Conservation (phyloP, 306 rosid genomes). For the Quillaja saponaria region DNA sequence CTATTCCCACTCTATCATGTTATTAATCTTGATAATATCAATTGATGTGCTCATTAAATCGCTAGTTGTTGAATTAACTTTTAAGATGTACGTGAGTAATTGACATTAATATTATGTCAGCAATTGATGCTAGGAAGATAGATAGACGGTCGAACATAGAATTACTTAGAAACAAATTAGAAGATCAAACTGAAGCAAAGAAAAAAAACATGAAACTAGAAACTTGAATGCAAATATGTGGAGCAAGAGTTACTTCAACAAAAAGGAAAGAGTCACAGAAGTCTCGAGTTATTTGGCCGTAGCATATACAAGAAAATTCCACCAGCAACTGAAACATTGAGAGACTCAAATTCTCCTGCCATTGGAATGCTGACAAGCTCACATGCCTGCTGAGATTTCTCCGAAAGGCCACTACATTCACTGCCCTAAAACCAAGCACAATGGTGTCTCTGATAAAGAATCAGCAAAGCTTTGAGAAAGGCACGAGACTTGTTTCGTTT, state of each 20-base stretch:
- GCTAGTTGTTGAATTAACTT: too few species aligned
- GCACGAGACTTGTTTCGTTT: conserved; percentile 38
- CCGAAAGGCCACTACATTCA: conserved; percentile 89
- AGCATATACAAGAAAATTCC: conserved; percentile 91
- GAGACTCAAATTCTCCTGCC: conserved; percentile 86
- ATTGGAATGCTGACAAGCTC: conserved; percentile 91
- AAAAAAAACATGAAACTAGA: too few species aligned
- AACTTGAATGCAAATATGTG: too few species aligned
- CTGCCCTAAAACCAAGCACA: conserved; percentile 88
- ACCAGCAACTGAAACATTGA: conserved; percentile 97
- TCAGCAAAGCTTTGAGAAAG: conserved; percentile 61
- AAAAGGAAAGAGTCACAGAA: background rate
- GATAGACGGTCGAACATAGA: too few species aligned
- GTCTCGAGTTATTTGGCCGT: conserved; percentile 34
- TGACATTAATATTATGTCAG: too few species aligned
- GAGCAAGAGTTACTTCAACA: background rate
- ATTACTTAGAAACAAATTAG: too few species aligned
- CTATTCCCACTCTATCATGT: too few species aligned
- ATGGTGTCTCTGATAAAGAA: conserved; percentile 45
- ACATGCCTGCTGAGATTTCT: conserved; percentile 51
- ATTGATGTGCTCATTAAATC: too few species aligned
- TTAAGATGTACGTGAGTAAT: too few species aligned
- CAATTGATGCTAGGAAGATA: too few species aligned
- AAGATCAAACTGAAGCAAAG: too few species aligned
- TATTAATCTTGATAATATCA: too few species aligned